These are phyloP conservation scores for Poterioochromonas sp. DNA, from an alignment of 352 stramenopile species.

Conservation along the genomic window DNA sequence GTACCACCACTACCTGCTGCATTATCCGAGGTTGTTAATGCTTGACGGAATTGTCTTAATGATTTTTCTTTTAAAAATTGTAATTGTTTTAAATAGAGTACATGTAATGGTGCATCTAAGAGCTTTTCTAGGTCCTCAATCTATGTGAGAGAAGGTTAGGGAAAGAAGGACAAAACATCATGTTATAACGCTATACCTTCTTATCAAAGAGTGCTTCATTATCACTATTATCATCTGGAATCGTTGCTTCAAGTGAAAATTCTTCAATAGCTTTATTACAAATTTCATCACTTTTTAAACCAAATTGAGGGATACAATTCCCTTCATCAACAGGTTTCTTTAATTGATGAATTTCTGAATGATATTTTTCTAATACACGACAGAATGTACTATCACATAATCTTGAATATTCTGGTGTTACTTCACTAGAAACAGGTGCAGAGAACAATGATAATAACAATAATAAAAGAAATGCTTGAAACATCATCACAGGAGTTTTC, in stretches of 20 bases:
- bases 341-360: background rate
- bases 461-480: background rate
- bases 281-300: background rate
- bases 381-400: constrained; percentile 3
- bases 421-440: background rate
- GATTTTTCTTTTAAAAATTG: background rate
- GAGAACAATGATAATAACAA: background rate
- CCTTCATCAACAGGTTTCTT: background rate
- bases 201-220: constrained; percentile 16
- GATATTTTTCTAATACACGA: background rate
- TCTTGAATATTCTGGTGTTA: background rate
- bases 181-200: background rate
- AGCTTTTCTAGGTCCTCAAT: constrained; percentile 8
- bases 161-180: too few species aligned
- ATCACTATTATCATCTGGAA: constrained; percentile 22
- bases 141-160: background rate
- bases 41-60: background rate
- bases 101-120: constrained; percentile 1
- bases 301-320: background rate
- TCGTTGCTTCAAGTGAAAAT: constrained; percentile 14
- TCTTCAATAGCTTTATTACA: constrained; percentile 27
- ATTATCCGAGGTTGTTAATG: background rate
- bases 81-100: constrained; percentile 19
- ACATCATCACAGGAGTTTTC: too few species aligned
- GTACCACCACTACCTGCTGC: too few species aligned